Percentiles rank a stretch among this genome's conserved stretches.
These are phyloP conservation scores for Beauveria medogensis DNA, from an alignment of 2,329 filamentous ascomycete genomes.

Conservation along the genomic window DNA sequence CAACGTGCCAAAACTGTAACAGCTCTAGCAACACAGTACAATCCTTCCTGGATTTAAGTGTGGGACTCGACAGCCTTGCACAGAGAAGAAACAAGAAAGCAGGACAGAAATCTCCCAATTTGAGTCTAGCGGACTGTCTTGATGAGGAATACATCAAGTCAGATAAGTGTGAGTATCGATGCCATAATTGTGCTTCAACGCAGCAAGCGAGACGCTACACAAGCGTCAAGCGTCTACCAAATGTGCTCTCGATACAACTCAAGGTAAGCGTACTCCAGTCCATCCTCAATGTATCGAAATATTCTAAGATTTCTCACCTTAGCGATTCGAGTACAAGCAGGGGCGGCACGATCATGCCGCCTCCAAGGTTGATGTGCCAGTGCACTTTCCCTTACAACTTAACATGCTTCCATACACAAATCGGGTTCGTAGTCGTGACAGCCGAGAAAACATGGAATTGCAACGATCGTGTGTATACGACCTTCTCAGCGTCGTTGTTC, in stretches of 20 bases:
- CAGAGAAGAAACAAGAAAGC: slow-evolving; percentile 56
- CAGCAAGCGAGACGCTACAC: slow-evolving; percentile 79
- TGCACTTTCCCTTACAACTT: slow-evolving; percentile 77
- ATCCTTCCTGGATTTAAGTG: slow-evolving; percentile 81
- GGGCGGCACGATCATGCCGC: slow-evolving; percentile 58
- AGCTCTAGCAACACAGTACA: slow-evolving; percentile 77
- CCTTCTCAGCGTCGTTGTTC: slow-evolving; percentile 81
- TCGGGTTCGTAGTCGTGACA: slow-evolving; percentile 44
- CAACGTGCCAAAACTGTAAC: slow-evolving; percentile 81
- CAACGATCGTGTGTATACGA: slow-evolving; percentile 71
- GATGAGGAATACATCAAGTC: slow-evolving; percentile 78
- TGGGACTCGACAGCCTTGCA: slow-evolving; percentile 70
- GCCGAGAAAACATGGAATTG: slow-evolving; percentile 47
- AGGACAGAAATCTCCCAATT: slow-evolving; percentile 34
- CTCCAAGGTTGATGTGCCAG: slow-evolving; percentile 79
- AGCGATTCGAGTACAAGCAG: slow-evolving; percentile 67
- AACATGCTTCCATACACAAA: slow-evolving; percentile 90
- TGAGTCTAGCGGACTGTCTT: slow-evolving; percentile 63
- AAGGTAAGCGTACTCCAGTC: slow-evolving; percentile 52
- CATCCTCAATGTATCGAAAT: neutral
- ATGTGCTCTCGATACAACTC: slow-evolving; percentile 83
- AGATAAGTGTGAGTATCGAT: slow-evolving; percentile 86
- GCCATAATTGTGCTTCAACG: slow-evolving; percentile 66
- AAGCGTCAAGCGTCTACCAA: slow-evolving; percentile 75
- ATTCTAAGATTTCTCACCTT: neutral